Evolutionary conservation across 129 eudicot species (phyloP).

Genomic region (Flaveria linearis): DNA sequence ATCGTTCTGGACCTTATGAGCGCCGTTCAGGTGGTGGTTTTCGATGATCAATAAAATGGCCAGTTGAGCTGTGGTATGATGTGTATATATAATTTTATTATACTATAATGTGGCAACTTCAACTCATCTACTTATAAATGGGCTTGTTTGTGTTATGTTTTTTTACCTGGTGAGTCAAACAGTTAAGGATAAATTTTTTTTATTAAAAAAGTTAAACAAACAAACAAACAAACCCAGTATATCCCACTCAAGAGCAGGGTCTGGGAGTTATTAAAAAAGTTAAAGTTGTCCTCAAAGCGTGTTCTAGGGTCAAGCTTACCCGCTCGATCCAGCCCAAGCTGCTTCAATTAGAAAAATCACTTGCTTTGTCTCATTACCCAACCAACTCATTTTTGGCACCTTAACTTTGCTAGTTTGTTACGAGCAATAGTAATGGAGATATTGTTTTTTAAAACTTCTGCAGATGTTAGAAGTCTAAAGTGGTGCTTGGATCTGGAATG

Average conservation of each 20-base stretch:
- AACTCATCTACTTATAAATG: neutral
- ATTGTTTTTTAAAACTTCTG: neutral
- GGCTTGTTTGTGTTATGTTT: neutral
- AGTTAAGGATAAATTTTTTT: neutral
- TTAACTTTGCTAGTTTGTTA: neutral
- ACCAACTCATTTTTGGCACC: neutral
- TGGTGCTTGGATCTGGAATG: constrained; percentile 19
- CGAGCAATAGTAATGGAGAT: constrained; percentile 20
- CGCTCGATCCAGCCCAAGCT: no score
- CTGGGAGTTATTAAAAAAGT: neutral
- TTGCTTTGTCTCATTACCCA: neutral
- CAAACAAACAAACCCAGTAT: no score
- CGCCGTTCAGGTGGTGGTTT: constrained; percentile 61
- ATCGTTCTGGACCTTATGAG: constrained; percentile 95
- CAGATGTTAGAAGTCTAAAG: neutral
- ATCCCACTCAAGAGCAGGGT: no score
- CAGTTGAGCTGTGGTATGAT: constrained; percentile 31
- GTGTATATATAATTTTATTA: neutral
- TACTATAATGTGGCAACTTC: neutral
- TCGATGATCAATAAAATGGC: constrained; percentile 40
- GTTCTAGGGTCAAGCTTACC: no score
- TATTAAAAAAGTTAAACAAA: neutral
- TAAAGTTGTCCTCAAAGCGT: no score
- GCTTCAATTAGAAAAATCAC: no score
- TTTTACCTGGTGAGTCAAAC: neutral